These are phyloP conservation scores for Chrysopogon serrulatus DNA, from an alignment of 176 grass and related monocot species.

Conservation along the genomic window DNA sequence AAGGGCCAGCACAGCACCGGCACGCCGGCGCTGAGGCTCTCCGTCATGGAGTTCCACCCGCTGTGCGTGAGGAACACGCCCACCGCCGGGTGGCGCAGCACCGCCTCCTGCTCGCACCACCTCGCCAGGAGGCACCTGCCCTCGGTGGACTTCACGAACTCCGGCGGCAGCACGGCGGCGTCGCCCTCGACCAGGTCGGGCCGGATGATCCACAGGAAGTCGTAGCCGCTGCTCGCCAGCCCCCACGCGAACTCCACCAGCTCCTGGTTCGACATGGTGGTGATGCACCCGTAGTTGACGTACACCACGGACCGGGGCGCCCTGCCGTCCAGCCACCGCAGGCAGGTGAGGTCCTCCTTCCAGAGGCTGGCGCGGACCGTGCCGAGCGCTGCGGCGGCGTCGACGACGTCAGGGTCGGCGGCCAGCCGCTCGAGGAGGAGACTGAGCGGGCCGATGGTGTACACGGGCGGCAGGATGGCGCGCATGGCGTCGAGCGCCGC, in stretches of 20 bases:
- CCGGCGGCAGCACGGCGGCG: constrained; percentile 6
- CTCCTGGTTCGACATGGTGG: neutral
- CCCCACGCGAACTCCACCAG: constrained; percentile 75
- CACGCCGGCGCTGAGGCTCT: constrained; percentile 34
- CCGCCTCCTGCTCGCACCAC: constrained; percentile 31
- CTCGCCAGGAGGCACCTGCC: constrained; percentile 14
- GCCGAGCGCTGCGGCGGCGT: neutral
- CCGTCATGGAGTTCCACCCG: constrained; percentile 69
- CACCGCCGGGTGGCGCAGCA: constrained; percentile 30
- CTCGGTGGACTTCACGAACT: constrained; percentile 21
- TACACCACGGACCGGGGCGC: constrained; percentile 16
- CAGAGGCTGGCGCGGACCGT: constrained; percentile 5
- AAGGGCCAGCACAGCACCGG: constrained; percentile 48
- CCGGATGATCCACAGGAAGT: constrained; percentile 58
- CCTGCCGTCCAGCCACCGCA: constrained; percentile 22
- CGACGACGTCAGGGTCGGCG: neutral
- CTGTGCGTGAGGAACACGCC: constrained; percentile 50
- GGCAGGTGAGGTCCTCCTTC: constrained; percentile 13
- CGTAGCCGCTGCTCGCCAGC: constrained; percentile 33
- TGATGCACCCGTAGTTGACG: constrained; percentile 32
- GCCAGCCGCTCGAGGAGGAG: neutral
- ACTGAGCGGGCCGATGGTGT: constrained; percentile 17
- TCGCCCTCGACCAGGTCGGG: constrained; percentile 42
- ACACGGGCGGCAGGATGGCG: constrained; percentile 1
- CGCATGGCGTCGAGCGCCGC: constrained; percentile 2